phyloP scores from a whole-genome alignment of 1,284 basidiomycete species.

The Termitomyces sp. region DNA sequence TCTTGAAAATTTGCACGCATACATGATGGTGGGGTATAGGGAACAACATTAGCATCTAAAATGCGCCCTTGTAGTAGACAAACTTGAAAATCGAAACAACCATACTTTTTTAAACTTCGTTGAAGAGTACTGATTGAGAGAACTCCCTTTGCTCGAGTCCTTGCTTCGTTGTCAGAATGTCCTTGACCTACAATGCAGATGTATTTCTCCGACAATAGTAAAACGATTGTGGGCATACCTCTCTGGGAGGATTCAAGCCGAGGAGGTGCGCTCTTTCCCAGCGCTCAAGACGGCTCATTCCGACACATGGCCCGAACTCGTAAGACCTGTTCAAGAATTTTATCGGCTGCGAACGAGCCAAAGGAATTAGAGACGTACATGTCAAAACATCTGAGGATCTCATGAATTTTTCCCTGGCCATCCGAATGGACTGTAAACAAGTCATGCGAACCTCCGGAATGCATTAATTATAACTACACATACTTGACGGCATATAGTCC shows the following conservation, averaged over 20 bases:
- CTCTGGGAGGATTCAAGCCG: constrained; percentile 79
- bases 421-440: constrained; percentile 51
- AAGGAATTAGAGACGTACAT: constrained; percentile 37
- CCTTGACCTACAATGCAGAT: constrained; percentile 50
- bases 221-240: constrained; percentile 44
- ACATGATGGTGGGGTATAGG: background rate
- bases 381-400: constrained; percentile 80
- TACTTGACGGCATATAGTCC: constrained; percentile 55
- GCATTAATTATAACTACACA: constrained; percentile 24
- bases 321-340: constrained; percentile 45
- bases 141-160: constrained; percentile 26
- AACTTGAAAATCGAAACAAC: background rate
- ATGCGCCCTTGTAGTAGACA: background rate
- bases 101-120: constrained; percentile 23
- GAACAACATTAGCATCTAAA: background rate
- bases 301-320: constrained; percentile 84
- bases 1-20: background rate
- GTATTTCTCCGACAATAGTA: background rate
- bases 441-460: background rate
- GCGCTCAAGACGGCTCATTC: constrained; percentile 77
- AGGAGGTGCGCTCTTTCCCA: constrained; percentile 84
- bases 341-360: background rate
- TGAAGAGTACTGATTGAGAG: constrained; percentile 30
- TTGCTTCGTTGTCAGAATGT: constrained; percentile 53
- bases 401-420: constrained; percentile 56